Base-by-base conservation (phyloP, 768 basidiomycete species). In the Suillus subaureus region DNA sequence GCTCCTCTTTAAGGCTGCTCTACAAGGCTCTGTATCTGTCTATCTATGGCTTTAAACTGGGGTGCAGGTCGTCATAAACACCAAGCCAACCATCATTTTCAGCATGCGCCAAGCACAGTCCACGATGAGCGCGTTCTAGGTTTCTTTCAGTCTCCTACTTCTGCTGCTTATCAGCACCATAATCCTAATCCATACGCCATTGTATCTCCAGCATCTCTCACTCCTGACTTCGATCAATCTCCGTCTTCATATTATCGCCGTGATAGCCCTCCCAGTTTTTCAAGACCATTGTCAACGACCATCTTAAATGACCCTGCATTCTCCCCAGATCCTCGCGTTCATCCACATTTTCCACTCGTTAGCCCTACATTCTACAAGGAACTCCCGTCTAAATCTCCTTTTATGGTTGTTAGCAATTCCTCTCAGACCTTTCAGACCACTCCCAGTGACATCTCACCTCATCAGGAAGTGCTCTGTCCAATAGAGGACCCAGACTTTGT, bases 251-350 rank as follows among this genome's bases (percentile, higher is more conserved):
- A 11, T 37, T 33, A 62, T 42, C 31, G 1, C 18, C 33, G n/a
- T 8, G 55, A 47, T 18, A 33, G 61, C 13, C 37, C 54, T 21
- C 67, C 67, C 31, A 62, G 39, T 12, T 70, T 67, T 64, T 67
- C 37, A 65, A 58, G 52, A 31, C 66, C 71, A 45, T 63, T 73
- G 75, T 61, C 78, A 23, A 66, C 61, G 71, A 67, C 77, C 7
- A 31, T 82, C 4, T 79, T 81, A 61, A 79, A 84, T 70, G 85
- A 86, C 69, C 87, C 86, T 60, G 87, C 87, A 0, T 88, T 88
- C 78, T 87, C 87, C 68, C 68, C 82, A 61, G 83, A 87, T 76
- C 87, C 87, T 21, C 78, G 77, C 62, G 70, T 79, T 5, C 78
- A 89, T 74, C 87, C 86, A 2, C 80, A 75, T 67, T 74, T 77